Evolutionary conservation across 345 rosid species (phyloP), one percentile per base, ranked within the genome.

Genomic region (Fremontodendron californicum): DNA sequence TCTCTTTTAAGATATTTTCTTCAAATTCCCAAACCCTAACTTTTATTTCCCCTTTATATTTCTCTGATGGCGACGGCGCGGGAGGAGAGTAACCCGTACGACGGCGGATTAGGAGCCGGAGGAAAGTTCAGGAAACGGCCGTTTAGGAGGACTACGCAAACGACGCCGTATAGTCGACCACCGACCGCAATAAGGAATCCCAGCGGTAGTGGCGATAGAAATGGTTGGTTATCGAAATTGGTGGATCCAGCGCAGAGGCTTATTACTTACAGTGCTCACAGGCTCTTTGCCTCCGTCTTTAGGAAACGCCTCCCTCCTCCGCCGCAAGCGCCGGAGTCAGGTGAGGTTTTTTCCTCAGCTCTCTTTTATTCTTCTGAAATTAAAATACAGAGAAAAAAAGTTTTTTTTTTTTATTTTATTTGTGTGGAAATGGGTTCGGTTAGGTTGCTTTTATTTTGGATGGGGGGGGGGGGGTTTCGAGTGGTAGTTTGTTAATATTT

Each of bases 171-270:
- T 42, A 94, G 85, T 82, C 93, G 97, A 9, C 96, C 92, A 13
- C 75, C 86, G 15, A 79, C 88, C 43, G 81, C 88, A 6, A 62
- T 79, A 37, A 80, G 91, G 73, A 91, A 86, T 77, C 43, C 90
- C 49, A 69, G 76, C 82, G 52, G 72, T 73, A 75, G 74, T 12
- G 57, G 81, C 75, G 69, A 78, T 69, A 29, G 73, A 55, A 80
- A 85, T 76, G 90, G 96, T 4, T 96, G 98, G 99, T 46, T 96
- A 35, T 86, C 97, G 79, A 96, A 88, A 85, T 60, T 96, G 76
- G 90, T 96, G 81, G 95, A 93, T 90, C 99, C 98, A 71, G 97
- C 98, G 13, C 98, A 92, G 77, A 76, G 89, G 76, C 88, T 96
- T 65, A 88, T 96, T 76, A 64, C 90, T 45, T 85, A 90, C 15